Conservation (phyloP, 495 filamentous ascomycete species). For the Aspergillus egyptiacus region DNA sequence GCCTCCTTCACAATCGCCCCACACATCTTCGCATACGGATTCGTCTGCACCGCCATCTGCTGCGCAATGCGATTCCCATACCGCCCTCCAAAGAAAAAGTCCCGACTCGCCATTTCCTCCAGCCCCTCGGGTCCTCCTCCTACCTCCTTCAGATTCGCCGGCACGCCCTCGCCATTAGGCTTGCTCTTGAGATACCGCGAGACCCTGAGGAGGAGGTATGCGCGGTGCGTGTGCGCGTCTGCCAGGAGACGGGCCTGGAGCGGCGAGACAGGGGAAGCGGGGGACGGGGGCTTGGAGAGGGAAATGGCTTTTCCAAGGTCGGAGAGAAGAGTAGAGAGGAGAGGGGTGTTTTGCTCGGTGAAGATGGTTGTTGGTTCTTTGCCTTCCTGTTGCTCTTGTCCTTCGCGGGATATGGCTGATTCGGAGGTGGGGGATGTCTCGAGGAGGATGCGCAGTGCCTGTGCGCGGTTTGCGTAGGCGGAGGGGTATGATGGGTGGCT, state of each 20-base stretch:
- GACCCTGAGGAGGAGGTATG: slow-evolving; percentile 60
- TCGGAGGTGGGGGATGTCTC: slow-evolving; percentile 10
- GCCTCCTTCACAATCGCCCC: slow-evolving; percentile 82
- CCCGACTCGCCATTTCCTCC: slow-evolving; percentile 65
- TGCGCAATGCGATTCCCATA: slow-evolving; percentile 77
- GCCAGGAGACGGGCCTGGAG: slow-evolving; percentile 58
- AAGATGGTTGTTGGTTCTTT: background rate
- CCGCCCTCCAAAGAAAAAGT: slow-evolving; percentile 68
- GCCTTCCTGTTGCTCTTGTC: background rate
- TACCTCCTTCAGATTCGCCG: slow-evolving; percentile 35
- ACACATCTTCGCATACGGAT: slow-evolving; percentile 86
- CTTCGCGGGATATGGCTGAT: slow-evolving; percentile 12
- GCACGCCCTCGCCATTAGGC: slow-evolving; percentile 7
- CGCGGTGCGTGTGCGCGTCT: slow-evolving; percentile 70
- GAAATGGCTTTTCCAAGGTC: slow-evolving; percentile 64
- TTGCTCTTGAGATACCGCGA: slow-evolving; percentile 39
- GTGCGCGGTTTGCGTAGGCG: slow-evolving; percentile 71
- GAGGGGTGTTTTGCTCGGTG: background rate
- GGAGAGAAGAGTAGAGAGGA: slow-evolving; percentile 39
- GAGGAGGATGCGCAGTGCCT: slow-evolving; percentile 53
- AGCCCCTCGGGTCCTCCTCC: slow-evolving; percentile 49
- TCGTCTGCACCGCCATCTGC: slow-evolving; percentile 69
- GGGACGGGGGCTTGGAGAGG: slow-evolving; percentile 52
- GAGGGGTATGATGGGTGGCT: slow-evolving; percentile 64
- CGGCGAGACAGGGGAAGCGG: slow-evolving; percentile 49